phyloP scores from a whole-genome alignment of 1,284 basidiomycete species.

The Chiua sp. region DNA sequence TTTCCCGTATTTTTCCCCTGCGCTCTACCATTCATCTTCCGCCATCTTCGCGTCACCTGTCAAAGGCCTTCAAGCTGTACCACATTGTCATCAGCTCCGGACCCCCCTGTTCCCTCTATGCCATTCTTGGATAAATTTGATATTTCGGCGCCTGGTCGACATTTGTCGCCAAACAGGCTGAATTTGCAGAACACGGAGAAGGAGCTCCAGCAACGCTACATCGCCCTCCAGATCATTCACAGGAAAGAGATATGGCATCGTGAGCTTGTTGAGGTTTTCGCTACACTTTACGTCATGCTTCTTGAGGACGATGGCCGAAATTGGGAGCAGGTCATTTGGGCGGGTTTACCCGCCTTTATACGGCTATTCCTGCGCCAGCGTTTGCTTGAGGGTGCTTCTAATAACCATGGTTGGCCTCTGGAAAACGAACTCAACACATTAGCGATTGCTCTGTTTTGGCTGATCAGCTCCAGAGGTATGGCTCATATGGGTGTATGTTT shows the following conservation, averaged over 20 bases:
- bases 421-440: slow-evolving; percentile 50
- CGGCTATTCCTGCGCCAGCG: slow-evolving; percentile 43
- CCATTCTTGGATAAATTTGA: slow-evolving; percentile 49
- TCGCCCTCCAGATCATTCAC: slow-evolving; percentile 49
- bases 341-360: slow-evolving; percentile 47
- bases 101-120: slow-evolving; percentile 41
- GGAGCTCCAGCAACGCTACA: slow-evolving; percentile 49
- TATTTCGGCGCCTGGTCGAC: slow-evolving; percentile 42
- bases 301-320: slow-evolving; percentile 63
- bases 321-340: slow-evolving; percentile 53
- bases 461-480: slow-evolving; percentile 41
- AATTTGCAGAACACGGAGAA: slow-evolving; percentile 33
- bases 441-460: slow-evolving; percentile 54
- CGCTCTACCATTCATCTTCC: slow-evolving; percentile 40
- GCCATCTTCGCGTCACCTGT: slow-evolving; percentile 39
- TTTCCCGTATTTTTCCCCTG: slow-evolving; percentile 38
- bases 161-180: slow-evolving; percentile 31
- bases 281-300: slow-evolving; percentile 66
- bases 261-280: slow-evolving; percentile 50
- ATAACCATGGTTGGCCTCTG: slow-evolving; percentile 53
- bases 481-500: background rate
- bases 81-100: slow-evolving; percentile 32
- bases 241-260: slow-evolving; percentile 39
- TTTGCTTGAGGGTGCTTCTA: slow-evolving; percentile 42
- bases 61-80: slow-evolving; percentile 36